phyloP scores from a whole-genome alignment of 2,329 filamentous ascomycete species.

The Cladosporium colombiae region DNA sequence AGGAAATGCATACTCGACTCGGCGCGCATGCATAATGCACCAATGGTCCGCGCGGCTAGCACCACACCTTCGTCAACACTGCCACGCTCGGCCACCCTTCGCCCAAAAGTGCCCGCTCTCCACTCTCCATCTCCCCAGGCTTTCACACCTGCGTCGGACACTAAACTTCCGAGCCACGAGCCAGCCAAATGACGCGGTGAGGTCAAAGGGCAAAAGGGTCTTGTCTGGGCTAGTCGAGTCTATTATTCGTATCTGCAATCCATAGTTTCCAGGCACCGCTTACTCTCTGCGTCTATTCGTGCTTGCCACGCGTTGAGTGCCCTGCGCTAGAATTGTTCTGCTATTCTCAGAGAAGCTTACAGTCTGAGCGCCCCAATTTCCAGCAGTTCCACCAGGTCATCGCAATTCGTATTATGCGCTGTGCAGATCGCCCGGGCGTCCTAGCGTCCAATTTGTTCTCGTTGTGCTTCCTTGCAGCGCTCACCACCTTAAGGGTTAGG shows the following conservation, averaged over 20 bases:
- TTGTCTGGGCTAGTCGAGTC: background rate
- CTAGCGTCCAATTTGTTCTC: background rate
- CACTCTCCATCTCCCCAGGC: conserved; percentile 1
- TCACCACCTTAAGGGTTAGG: background rate
- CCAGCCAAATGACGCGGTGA: background rate
- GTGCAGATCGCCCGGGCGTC: background rate
- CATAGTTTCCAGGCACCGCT: background rate
- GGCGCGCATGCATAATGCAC: conserved; percentile 4
- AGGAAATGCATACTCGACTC: background rate
- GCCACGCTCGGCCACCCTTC: conserved; percentile 7
- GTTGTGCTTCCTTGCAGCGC: background rate
- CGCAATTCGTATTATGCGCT: background rate
- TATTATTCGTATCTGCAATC: background rate
- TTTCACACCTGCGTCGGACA: conserved; percentile 1
- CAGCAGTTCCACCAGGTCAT: background rate
- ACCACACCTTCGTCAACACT: conserved; percentile 11
- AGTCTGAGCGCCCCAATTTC: background rate
- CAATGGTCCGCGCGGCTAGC: conserved; percentile 13
- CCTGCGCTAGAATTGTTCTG: background rate
- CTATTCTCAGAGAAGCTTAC: background rate
- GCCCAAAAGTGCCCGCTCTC: background rate
- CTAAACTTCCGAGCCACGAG: background rate
- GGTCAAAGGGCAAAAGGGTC: background rate
- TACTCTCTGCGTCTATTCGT: background rate
- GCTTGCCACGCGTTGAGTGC: background rate